A percentile compares a stretch with the other conserved stretches of the same genome.
phyloP scores from a whole-genome alignment of 2,329 filamentous ascomycete species.

The Cercospora sesami region DNA sequence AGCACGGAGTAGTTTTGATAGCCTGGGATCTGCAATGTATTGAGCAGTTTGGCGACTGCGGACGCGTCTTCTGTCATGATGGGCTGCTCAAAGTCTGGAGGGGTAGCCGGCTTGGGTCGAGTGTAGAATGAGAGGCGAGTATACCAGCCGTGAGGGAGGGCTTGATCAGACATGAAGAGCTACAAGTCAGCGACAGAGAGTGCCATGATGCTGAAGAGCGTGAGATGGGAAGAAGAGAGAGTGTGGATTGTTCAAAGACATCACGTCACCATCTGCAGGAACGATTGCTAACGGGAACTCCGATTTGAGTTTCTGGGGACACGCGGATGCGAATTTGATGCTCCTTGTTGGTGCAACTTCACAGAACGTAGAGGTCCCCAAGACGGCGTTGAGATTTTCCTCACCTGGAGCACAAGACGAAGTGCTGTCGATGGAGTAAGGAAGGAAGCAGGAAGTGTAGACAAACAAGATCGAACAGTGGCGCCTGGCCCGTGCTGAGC shows the following conservation, averaged over 20 bases:
- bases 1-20: constrained; percentile 36
- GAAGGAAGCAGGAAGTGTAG: neutral
- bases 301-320: neutral
- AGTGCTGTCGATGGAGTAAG: neutral
- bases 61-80: constrained; percentile 4
- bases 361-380: neutral
- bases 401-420: neutral
- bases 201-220: neutral
- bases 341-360: neutral
- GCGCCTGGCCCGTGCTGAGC: neutral
- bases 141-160: constrained; percentile 13
- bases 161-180: constrained; percentile 9
- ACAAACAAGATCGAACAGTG: neutral
- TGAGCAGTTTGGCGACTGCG: constrained; percentile 28
- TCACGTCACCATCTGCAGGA: constrained; percentile 23
- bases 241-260: neutral
- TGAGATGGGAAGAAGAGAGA: neutral
- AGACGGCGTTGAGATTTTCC: neutral
- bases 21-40: constrained; percentile 38
- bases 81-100: neutral
- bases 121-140: constrained; percentile 19
- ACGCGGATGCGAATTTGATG: neutral
- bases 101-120: neutral
- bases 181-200: neutral
- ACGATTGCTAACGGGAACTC: constrained; percentile 11